Base-by-base conservation (phyloP, 2,329 filamentous ascomycete species). In the Penicillium thymicola region DNA sequence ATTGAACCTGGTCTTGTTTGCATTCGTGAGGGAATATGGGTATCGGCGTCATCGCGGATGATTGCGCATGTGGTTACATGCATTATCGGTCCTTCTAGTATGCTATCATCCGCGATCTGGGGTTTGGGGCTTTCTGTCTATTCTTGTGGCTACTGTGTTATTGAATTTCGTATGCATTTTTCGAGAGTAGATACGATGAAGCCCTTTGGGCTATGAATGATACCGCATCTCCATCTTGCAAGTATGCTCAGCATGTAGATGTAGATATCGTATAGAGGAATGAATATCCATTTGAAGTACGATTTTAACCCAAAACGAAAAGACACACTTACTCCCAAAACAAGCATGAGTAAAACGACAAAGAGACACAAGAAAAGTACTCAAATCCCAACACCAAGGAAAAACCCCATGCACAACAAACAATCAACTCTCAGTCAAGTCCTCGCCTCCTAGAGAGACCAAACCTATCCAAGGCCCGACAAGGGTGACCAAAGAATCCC, bases 331-430 rank as follows among this genome's bases (percentile, higher is more conserved):
- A 48, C 36, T 34, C 34, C 51, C 25, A 44, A n/a, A 51, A 46
- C 16, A 50, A 54, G 27, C 28, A 46, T 14, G 23, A 54, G 16
- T 27, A 40, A 28, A 45, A 54, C 47, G 14, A 59, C n/a, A 45
- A 47, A 41, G 11, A 48, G 27, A 34, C 11, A 34, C 47, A 38
- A 49, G 52, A 32, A 52, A 58, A 36, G 43, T 34, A 40, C 47
- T 47, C 14, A 34, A 46, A 44, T 36, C 54, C 57, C 7, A 56
- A 60, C 54, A 57, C 50, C 46, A 30, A 59, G 16, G 38, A 49
- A 54, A 47, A 30, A 27, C 21, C 49, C 51, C 40, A 57, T 55
- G 50, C 51, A 60, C 44, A 42, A 51, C 42, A 44, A 55, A 43
- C 16, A 41, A 54, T 25, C 32, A 5, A 11, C 38, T 34, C 41